phyloP scores from a whole-genome alignment of 2,329 filamentous ascomycete species.

The Fusarium sp. region DNA sequence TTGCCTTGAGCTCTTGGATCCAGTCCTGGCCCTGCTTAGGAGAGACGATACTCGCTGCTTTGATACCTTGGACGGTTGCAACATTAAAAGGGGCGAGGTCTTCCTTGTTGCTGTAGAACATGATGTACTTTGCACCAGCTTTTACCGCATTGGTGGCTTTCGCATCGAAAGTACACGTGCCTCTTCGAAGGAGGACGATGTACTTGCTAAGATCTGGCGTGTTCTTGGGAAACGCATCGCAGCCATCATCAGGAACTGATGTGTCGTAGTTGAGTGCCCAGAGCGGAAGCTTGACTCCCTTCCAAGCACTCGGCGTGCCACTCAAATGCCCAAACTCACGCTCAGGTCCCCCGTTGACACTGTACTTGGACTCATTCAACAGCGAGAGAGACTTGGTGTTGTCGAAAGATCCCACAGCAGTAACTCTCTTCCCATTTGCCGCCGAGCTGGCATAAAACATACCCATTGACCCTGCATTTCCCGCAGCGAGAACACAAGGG shows the following conservation, averaged over 20 bases:
- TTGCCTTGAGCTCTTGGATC: conserved; percentile 59
- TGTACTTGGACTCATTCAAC: conserved; percentile 58
- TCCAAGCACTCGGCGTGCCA: conserved; percentile 59
- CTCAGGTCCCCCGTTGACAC: conserved; percentile 53
- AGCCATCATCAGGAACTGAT: conserved; percentile 63
- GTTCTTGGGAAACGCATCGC: conserved; percentile 63
- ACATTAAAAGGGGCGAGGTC: conserved; percentile 55
- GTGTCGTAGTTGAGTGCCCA: conserved; percentile 65
- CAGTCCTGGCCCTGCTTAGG: conserved; percentile 59
- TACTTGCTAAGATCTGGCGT: conserved; percentile 69
- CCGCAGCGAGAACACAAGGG: conserved; percentile 66
- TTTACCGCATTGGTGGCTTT: conserved; percentile 67
- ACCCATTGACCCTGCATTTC: conserved; percentile 62
- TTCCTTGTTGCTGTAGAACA: conserved; percentile 70
- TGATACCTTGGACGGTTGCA: conserved; percentile 49
- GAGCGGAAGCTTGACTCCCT: conserved; percentile 61
- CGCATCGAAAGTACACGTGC: conserved; percentile 66
- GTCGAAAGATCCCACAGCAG: conserved; percentile 65
- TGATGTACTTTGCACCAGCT: conserved; percentile 70
- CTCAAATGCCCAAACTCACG: conserved; percentile 60
- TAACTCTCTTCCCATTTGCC: conserved; percentile 62
- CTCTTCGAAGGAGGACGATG: conserved; percentile 72
- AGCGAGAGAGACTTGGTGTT: conserved; percentile 60
- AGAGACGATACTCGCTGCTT: conserved; percentile 59
- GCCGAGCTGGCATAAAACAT: conserved; percentile 65